Conservation (phyloP, 1,139 yeast species). For the Magnusiomyces suaveolens region DNA sequence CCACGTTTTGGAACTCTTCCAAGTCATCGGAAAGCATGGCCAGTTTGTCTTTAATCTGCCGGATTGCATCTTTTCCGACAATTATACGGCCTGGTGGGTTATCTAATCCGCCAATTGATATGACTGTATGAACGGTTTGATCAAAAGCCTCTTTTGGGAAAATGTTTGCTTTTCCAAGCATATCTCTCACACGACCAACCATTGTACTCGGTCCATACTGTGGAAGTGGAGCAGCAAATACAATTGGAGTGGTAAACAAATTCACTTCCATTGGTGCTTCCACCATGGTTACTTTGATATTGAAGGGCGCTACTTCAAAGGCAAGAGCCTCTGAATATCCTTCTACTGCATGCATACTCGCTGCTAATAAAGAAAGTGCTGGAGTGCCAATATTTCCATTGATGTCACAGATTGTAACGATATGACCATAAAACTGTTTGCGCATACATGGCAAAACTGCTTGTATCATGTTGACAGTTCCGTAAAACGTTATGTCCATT, state of each 20-base stretch:
- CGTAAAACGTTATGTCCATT: constrained; percentile 24
- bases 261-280: constrained; percentile 27
- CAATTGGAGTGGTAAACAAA: constrained; percentile 23
- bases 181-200: constrained; percentile 18
- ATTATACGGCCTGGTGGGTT: constrained; percentile 30
- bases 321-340: constrained; percentile 32
- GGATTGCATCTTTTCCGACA: constrained; percentile 27
- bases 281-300: constrained; percentile 28
- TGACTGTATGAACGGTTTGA: constrained; percentile 24
- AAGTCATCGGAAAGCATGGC: constrained; percentile 28
- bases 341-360: constrained; percentile 30
- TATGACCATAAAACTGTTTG: constrained; percentile 26
- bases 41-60: constrained; percentile 26
- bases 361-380: constrained; percentile 23
- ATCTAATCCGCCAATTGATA: constrained; percentile 27
- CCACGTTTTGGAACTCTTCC: constrained; percentile 24
- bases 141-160: constrained; percentile 23
- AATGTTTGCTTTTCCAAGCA: constrained; percentile 19
- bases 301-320: constrained; percentile 24
- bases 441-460: constrained; percentile 27
- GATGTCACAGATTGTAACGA: constrained; percentile 28
- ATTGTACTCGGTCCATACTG: constrained; percentile 18
- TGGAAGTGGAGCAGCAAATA: constrained; percentile 17
- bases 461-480: constrained; percentile 27
- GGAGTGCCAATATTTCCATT: constrained; percentile 30